Conservation (phyloP, 2,329 filamentous ascomycete species). For the Calycina herbarum region DNA sequence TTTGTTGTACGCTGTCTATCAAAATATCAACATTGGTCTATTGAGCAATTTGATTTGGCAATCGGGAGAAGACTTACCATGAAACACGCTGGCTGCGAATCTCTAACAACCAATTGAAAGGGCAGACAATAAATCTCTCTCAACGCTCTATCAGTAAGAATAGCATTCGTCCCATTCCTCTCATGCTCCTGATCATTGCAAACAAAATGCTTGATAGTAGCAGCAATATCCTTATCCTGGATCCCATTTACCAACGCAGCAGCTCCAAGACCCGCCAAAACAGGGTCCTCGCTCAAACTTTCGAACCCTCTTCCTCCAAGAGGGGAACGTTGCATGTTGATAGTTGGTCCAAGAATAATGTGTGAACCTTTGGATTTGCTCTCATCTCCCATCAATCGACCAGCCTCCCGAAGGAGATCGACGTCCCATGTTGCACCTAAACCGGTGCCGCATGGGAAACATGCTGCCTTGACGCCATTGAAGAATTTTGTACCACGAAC, state of each 20-base stretch:
- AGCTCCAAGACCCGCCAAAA: constrained; percentile 46
- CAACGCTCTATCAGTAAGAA: constrained; percentile 42
- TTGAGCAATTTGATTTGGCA: too few relatives aligned
- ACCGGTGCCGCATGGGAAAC: constrained; percentile 46
- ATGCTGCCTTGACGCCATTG: constrained; percentile 45
- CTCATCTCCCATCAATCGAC: constrained; percentile 66
- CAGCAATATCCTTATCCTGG: constrained; percentile 44
- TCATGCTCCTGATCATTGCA: constrained; percentile 46
- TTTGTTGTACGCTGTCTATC: constrained; percentile 46
- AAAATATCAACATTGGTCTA: not conserved
- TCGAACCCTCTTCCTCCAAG: constrained; percentile 51
- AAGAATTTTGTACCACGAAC: constrained; percentile 38
- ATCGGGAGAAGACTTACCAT: constrained; percentile 38
- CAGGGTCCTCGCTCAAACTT: constrained; percentile 49
- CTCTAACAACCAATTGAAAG: constrained; percentile 47
- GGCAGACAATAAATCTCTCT: constrained; percentile 47
- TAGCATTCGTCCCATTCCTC: constrained; percentile 40
- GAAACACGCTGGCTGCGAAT: constrained; percentile 45
- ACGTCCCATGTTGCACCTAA: constrained; percentile 67
- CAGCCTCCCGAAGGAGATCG: constrained; percentile 60
- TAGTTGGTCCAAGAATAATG: constrained; percentile 66
- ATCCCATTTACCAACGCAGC: constrained; percentile 47
- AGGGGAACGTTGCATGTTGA: constrained; percentile 50
- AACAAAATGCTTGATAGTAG: constrained; percentile 49
- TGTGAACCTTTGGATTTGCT: constrained; percentile 69